Evolutionary conservation across 441 rosid species (phyloP), one percentile per base, ranked within the genome.

Genomic region (Aleurites moluccanus): DNA sequence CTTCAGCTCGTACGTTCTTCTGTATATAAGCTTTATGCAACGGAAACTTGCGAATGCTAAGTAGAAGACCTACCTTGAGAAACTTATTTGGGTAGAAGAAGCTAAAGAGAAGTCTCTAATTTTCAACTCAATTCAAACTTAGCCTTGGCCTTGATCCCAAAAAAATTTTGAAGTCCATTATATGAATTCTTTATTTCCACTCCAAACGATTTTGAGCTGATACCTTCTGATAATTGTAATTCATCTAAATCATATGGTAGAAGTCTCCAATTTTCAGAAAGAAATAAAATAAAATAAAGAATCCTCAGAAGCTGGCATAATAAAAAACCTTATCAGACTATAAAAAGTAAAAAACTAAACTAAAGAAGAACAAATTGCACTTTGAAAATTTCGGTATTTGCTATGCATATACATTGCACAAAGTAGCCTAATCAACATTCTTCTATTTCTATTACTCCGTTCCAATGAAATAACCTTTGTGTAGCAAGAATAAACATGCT

Each of bases 341-440:
- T 27, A 10, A 21, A n/a, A 6, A 20, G 21, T 21, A 38, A 23
- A n/a, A 25, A 42, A 18, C 0, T n/a, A n/a, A n/a, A n/a, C n/a
- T 8, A 38, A 52, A n/a, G 3, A 14, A 27, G 69, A 15, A 28
- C 3, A 73, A 64, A 27, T 49, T 8, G n/a, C 33, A 23, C 3
- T 33, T 15, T 0, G 8, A 60, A 68, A 57, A 28, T 28, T 47
- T 50, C 62, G 61, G 40, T 61, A 47, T 60, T 52, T 60, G 61
- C 73, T 68, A 38, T 23, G 23, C 50, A 23, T 68, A 53, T 23
- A 60, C 38, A 60, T 14, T 67, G 30, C 42, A 53, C 35, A 49
- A 44, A 33, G 42, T 44, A 27, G 10, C 45, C 21, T 16, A 25
- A 75, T 13, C 21, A 57, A 27, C 21, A 33, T 18, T 45, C 35